These are phyloP conservation scores for Candida tallmaniae DNA, from an alignment of 805 yeast species.

Conservation along the genomic window DNA sequence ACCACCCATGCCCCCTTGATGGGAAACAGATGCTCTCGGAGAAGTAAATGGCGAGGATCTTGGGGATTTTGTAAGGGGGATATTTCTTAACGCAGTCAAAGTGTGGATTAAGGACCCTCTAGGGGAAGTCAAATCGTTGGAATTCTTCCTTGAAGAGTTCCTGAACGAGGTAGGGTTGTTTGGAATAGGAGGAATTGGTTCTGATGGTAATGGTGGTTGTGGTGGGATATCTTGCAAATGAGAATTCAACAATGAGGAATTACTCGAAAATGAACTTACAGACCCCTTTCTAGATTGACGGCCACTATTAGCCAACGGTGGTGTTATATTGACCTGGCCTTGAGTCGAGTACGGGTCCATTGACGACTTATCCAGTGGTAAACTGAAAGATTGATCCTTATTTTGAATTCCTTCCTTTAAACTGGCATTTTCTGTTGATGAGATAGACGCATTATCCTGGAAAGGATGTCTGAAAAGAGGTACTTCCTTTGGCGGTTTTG, in stretches of 20 bases:
- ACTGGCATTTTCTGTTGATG: neutral
- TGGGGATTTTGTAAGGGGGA: conserved; percentile 33
- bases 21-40: conserved; percentile 47
- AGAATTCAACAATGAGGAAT: conserved; percentile 22
- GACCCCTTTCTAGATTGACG: conserved; percentile 10
- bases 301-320: neutral
- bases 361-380: conserved; percentile 4
- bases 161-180: conserved; percentile 30
- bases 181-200: conserved; percentile 44
- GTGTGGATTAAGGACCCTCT: conserved; percentile 39
- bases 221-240: conserved; percentile 50
- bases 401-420: neutral
- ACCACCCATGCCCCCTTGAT: conserved; percentile 16
- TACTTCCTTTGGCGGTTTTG: conserved; percentile 17
- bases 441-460: conserved; percentile 39
- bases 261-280: conserved; percentile 18
- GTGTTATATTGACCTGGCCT: neutral
- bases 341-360: neutral
- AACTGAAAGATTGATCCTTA: conserved; percentile 4
- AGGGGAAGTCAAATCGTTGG: conserved; percentile 35
- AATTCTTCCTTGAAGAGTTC: conserved; percentile 31
- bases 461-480: conserved; percentile 69
- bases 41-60: conserved; percentile 38
- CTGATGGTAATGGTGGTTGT: conserved; percentile 51
- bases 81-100: conserved; percentile 34